Evolutionary conservation across 768 basidiomycete species (phyloP).

Genomic region (Serendipita sp.): DNA sequence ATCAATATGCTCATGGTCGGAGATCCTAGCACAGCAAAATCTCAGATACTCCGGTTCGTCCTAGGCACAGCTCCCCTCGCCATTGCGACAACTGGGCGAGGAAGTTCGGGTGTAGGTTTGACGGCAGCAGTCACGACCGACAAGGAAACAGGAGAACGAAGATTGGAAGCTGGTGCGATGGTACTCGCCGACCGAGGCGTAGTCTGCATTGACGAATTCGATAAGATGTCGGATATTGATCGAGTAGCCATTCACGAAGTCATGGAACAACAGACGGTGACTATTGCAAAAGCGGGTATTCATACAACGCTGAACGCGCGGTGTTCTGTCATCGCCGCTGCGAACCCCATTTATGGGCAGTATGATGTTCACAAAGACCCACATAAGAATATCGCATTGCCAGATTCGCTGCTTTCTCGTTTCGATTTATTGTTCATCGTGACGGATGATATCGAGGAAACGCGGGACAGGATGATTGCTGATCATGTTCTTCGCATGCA

Average conservation of each 20-base stretch:
- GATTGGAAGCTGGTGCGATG: constrained; percentile 98
- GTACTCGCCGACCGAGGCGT: constrained; percentile 97
- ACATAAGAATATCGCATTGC: constrained; percentile 94
- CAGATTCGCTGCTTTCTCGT: constrained; percentile 93
- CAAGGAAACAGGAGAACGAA: constrained; percentile 90
- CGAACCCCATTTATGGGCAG: constrained; percentile 96
- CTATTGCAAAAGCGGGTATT: constrained; percentile 97
- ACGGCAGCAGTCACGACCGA: constrained; percentile 98
- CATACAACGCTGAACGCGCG: constrained; percentile 96
- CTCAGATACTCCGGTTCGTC: constrained; percentile 89
- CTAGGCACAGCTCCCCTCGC: constrained; percentile 91
- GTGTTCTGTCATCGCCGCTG: constrained; percentile 94
- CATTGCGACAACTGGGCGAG: constrained; percentile 95
- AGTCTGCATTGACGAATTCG: constrained; percentile 99
- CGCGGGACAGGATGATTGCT: constrained; percentile 82
- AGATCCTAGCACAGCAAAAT: constrained; percentile 97
- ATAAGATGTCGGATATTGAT: constrained; percentile 99
- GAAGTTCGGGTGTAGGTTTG: constrained; percentile 96
- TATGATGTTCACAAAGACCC: constrained; percentile 99
- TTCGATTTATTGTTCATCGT: constrained; percentile 97
- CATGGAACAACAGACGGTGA: constrained; percentile 99
- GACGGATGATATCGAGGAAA: constrained; percentile 94
- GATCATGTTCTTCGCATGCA: constrained; percentile 98
- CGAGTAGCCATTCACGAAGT: constrained; percentile 99
- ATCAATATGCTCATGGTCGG: constrained; percentile 99